Conservation (phyloP, 1,284 basidiomycete genomes). For the Fomitopsis pinicola region DNA sequence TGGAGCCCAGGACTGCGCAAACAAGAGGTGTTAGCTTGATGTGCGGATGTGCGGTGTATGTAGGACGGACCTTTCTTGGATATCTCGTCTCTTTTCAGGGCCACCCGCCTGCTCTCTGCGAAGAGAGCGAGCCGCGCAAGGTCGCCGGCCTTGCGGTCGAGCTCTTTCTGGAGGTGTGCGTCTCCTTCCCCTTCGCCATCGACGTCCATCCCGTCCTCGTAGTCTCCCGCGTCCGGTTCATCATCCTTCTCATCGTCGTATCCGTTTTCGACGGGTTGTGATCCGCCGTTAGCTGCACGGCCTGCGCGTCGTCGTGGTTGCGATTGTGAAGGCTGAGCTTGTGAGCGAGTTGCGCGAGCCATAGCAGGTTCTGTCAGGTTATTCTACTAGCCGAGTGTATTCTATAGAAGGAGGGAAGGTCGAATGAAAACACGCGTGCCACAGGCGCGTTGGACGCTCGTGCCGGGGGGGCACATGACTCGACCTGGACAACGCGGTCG, state of each 20-base stretch:
- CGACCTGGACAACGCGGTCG: background rate
- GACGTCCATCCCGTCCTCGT: slow-evolving; percentile 22
- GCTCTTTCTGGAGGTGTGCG: slow-evolving; percentile 35
- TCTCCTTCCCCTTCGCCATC: background rate
- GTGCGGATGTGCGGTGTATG: background rate
- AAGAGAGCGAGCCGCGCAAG: slow-evolving; percentile 74
- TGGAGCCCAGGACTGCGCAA: slow-evolving; percentile 54
- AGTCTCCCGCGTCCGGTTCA: slow-evolving; percentile 24
- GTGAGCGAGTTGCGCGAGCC: slow-evolving; percentile 6
- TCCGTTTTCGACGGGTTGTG: slow-evolving; percentile 23
- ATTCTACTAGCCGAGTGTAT: background rate
- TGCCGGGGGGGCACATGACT: background rate
- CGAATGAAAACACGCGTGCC: background rate
- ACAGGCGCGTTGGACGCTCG: background rate
- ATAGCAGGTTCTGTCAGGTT: background rate
- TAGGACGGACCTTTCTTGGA: slow-evolving; percentile 60
- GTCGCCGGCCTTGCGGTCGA: slow-evolving; percentile 54
- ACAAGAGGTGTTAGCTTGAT: background rate
- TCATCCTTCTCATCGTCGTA: slow-evolving; percentile 22
- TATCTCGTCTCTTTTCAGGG: slow-evolving; percentile 70
- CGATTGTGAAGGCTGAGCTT: slow-evolving; percentile 3
- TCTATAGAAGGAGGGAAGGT: background rate
- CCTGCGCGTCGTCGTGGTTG: slow-evolving; percentile 1
- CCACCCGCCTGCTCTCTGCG: slow-evolving; percentile 55
- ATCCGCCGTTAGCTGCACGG: background rate